Conservation (phyloP, 2,329 filamentous ascomycete species). For the Penicillium sp. region DNA sequence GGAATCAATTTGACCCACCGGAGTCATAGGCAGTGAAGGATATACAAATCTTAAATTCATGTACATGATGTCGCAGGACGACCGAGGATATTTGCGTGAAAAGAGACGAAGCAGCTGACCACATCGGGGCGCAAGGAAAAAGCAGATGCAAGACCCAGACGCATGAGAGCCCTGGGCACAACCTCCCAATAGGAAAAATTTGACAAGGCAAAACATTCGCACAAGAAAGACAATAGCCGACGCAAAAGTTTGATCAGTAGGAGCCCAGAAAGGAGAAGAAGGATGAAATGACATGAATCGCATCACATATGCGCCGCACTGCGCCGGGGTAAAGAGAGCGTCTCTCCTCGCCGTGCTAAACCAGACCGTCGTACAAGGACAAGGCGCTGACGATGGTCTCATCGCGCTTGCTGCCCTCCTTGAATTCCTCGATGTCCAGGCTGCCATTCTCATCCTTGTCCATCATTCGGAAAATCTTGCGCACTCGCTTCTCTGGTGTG, state of each 20-base stretch:
- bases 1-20: no score
- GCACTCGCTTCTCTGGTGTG: slow-evolving; percentile 95
- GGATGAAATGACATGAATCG: neutral
- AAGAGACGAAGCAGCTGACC: no score
- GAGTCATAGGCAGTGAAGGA: no score
- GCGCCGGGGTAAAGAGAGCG: slow-evolving; percentile 6
- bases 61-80: no score
- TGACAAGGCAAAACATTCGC: neutral
- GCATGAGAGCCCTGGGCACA: no score
- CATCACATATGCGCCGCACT: slow-evolving; percentile 18
- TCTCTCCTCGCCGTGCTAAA: slow-evolving; percentile 47
- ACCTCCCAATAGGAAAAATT: no score
- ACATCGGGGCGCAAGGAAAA: no score
- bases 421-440: slow-evolving; percentile 95
- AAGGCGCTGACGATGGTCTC: slow-evolving; percentile 97
- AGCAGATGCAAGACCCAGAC: no score
- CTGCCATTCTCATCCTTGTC: slow-evolving; percentile 99
- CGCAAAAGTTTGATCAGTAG: slow-evolving; percentile 4
- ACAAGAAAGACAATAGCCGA: slow-evolving; percentile 2
- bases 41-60: no score
- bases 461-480: slow-evolving; percentile 99
- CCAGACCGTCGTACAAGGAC: slow-evolving; percentile 91
- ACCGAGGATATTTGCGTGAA: no score
- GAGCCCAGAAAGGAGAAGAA: neutral
- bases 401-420: slow-evolving; percentile 97